Percentiles rank a stretch among this genome's conserved stretches.
These are phyloP conservation scores for Fusarium euwallaceae DNA, from an alignment of 2,329 filamentous ascomycete species.

Conservation along the genomic window DNA sequence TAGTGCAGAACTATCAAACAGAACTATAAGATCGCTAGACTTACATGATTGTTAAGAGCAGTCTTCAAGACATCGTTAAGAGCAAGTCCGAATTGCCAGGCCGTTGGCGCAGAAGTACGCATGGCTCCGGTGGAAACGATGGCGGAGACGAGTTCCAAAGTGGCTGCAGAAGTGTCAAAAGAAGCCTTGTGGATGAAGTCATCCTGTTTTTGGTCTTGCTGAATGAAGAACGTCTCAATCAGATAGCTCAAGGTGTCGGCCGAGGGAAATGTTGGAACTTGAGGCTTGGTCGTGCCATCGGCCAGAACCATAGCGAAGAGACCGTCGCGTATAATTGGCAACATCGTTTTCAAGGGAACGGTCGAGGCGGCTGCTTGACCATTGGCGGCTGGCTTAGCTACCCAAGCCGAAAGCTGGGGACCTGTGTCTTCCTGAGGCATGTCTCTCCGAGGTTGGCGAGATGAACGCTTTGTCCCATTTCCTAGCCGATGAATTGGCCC, in stretches of 20 bases:
- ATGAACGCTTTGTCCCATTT: constrained; percentile 33
- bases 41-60: constrained; percentile 34
- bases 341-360: constrained; percentile 13
- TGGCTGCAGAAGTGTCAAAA: constrained; percentile 30
- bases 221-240: constrained; percentile 34
- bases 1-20: background rate
- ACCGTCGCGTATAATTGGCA: constrained; percentile 37
- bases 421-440: constrained; percentile 14
- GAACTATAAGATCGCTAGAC: background rate
- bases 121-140: constrained; percentile 41
- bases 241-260: constrained; percentile 38
- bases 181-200: constrained; percentile 38
- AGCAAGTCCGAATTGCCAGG: constrained; percentile 45
- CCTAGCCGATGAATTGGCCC: constrained; percentile 24
- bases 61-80: constrained; percentile 35
- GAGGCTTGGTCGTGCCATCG: constrained; percentile 33
- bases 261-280: constrained; percentile 43
- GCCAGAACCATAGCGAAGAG: constrained; percentile 44
- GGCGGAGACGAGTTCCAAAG: constrained; percentile 37
- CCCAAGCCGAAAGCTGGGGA: constrained; percentile 33
- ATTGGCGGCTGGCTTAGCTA: constrained; percentile 28
- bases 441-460: constrained; percentile 31
- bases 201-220: constrained; percentile 36
- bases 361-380: constrained; percentile 12
- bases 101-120: constrained; percentile 29